Base-by-base conservation (phyloP, 2,329 filamentous ascomycete species). In the Hawksworthiomyces lignivorus region DNA sequence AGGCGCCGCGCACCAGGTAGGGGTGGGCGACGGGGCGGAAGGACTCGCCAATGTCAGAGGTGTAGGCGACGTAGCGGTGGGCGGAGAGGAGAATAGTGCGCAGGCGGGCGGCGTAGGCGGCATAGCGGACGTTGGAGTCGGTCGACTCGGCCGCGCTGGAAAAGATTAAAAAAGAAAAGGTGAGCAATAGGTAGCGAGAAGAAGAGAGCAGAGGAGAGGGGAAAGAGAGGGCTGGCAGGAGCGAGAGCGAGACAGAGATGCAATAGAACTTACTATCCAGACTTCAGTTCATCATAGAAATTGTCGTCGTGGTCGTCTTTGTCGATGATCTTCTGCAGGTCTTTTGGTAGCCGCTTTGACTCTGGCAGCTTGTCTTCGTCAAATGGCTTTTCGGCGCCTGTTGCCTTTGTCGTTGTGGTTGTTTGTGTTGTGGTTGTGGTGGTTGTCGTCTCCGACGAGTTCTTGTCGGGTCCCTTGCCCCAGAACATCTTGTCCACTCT, bases 51-150 rank as follows among this genome's bases (percentile, higher is more conserved):
- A 98, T 90, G 56, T 97, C 90, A 17, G 83, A 89, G 0, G 92
- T 97, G 62, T 98, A 98, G 43, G 92, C 92, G 36, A 98, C 88
- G 57, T 98, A 98, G 56, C 92, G 82, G 57, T 97, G 92, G 4
- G 89, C 89, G 14, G 85, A 87, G 52, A 89, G 70, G 56, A 98
- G 79, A 51, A 97, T 85, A 7, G 89, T 95, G 48, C 87, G 81
- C 48, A 92, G 68, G 36, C 92, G 82, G 46, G 82, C 80, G 36
- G 87, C 87, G 65, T 98, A 98, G 52, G 85, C 92, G 44, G 89
- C 90, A 65, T 97, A 98, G 56, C 92, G 84, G 56, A 94, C 69
- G 52, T 80, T 82, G 52, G 80, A 84, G 41, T 96, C 87, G 46
- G 87, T 96, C 5, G 87, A 85, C 54, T 94, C 83, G 43, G 80